Base-by-base conservation (phyloP, 1,284 basidiomycete species). In the Cystobasidium sp. region DNA sequence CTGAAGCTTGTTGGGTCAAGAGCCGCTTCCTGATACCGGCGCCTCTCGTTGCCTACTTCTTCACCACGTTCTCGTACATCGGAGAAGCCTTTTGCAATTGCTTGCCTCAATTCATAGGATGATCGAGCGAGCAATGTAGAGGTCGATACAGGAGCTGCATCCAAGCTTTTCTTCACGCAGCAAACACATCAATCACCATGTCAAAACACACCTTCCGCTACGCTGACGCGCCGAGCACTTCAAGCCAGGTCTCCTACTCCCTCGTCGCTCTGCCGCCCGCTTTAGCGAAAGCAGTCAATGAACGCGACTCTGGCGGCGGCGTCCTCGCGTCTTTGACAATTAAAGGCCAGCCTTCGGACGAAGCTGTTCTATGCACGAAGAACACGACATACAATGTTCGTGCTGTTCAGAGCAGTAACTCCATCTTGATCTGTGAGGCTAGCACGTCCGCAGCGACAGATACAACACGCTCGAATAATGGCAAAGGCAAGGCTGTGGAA, bases 281-380 rank as follows among this genome's bases (percentile, higher is more conserved):
- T 5, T 31, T 73, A 18, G 63, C 61, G 24, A 61, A 58, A 61
- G 52, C 62, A 39, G 44, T 51, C 18, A 41, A 52, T 47, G 41
- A 46, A 53, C 52, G 66, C 66, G 53, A 68, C 66, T 46, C 44
- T 5, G n/a, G 37, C 10, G 24, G 37, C 41, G 46, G 52, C 16
- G 24, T 68, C 9, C 70, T 73, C 46, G 47, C 68, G 39, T 61
- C 65, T 7, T 68, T 80, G 56, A 78, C 78, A 49, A 90, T 97
- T 83, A 94, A 93, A 81, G 94, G 94, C 0, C 84, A 88, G 53
- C 82, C 87, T 1, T 86, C 86, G 20, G 93, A 96, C 79, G 91
- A 95, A 78, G 94, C 94, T 0, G 93, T 96, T 0, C 83, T 95
- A 4, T 96, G 94, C 80, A 94, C 93, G 0, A 78, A 85, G 0